Percentiles rank a stretch among this genome's conserved stretches.
phyloP scores from a whole-genome alignment of 768 basidiomycete genomes.

The Termitomyces sp. region DNA sequence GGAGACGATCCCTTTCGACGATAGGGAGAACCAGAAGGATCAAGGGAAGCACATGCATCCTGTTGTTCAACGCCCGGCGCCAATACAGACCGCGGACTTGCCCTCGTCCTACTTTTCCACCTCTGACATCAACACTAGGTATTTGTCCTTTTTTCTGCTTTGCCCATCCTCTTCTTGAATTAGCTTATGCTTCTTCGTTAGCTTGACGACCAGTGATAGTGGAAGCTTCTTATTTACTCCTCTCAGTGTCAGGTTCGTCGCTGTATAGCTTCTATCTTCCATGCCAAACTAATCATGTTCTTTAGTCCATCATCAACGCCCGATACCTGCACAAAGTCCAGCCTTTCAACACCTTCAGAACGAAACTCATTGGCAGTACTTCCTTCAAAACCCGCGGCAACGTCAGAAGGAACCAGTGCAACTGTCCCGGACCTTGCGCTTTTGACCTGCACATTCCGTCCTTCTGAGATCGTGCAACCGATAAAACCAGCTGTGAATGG shows the following conservation, averaged over 20 bases:
- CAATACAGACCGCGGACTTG: constrained; percentile 14
- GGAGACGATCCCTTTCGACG: constrained; percentile 8
- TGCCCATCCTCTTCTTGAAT: background rate
- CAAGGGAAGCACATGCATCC: constrained; percentile 53
- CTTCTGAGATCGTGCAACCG: constrained; percentile 32
- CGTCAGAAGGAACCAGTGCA: background rate
- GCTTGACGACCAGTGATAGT: background rate
- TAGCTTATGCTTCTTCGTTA: background rate
- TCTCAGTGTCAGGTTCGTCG: background rate
- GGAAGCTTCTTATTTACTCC: background rate
- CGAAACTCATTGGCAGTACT: background rate
- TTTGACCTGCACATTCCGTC: constrained; percentile 39
- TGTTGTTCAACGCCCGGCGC: constrained; percentile 29
- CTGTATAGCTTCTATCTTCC: background rate
- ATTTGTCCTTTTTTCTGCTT: background rate
- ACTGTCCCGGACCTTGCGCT: constrained; percentile 15
- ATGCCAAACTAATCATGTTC: background rate
- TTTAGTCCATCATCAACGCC: background rate
- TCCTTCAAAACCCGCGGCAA: background rate
- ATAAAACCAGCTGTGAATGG: constrained; percentile 7
- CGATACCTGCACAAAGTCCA: background rate
- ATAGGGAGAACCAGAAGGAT: constrained; percentile 22
- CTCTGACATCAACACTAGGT: constrained; percentile 8
- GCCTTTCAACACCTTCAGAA: background rate
- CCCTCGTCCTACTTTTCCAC: constrained; percentile 4